Conservation (phyloP, 352 stramenopile genomes). For the Pilasporangium apinafurcum region DNA sequence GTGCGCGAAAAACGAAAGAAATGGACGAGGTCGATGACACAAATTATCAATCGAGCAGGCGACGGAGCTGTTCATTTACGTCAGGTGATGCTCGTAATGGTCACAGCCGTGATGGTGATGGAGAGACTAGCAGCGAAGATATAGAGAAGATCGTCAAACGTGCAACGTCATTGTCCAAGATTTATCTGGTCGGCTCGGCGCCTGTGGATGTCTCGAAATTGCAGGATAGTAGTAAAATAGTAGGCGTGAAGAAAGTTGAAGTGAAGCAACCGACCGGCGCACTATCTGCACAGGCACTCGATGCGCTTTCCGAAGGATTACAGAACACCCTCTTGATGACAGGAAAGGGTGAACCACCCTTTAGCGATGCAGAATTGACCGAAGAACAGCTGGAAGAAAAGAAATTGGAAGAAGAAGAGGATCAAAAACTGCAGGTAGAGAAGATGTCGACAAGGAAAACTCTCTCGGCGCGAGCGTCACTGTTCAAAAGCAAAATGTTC, state of each 20-base stretch:
- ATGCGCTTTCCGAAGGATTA: slow-evolving; percentile 69
- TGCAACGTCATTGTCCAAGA: slow-evolving; percentile 73
- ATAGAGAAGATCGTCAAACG: slow-evolving; percentile 51
- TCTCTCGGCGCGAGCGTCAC: slow-evolving; percentile 51
- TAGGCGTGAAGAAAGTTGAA: slow-evolving; percentile 70
- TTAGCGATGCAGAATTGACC: slow-evolving; percentile 32
- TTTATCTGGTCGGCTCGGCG: slow-evolving; percentile 76
- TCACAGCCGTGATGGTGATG: slow-evolving; percentile 1
- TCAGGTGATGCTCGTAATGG: slow-evolving; percentile 12
- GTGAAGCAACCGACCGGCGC: slow-evolving; percentile 67
- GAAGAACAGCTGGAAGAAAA: slow-evolving; percentile 83
- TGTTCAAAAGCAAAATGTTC: slow-evolving; percentile 81
- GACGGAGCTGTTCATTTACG: slow-evolving; percentile 69
- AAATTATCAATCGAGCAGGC: slow-evolving; percentile 12
- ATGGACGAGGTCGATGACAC: slow-evolving; percentile 18
- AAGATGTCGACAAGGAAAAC: slow-evolving; percentile 61
- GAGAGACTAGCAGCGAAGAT: slow-evolving; percentile 16
- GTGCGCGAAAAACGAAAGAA: slow-evolving; percentile 21
- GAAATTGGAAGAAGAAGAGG: slow-evolving; percentile 84
- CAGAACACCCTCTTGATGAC: slow-evolving; percentile 54
- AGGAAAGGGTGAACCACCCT: background rate
- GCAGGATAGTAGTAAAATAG: slow-evolving; percentile 71
- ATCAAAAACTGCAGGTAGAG: slow-evolving; percentile 74
- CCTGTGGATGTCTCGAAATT: slow-evolving; percentile 78
- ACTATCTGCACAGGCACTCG: slow-evolving; percentile 67